phyloP scores from a whole-genome alignment of 306 rosid genomes.

The Rosa chinensis region DNA sequence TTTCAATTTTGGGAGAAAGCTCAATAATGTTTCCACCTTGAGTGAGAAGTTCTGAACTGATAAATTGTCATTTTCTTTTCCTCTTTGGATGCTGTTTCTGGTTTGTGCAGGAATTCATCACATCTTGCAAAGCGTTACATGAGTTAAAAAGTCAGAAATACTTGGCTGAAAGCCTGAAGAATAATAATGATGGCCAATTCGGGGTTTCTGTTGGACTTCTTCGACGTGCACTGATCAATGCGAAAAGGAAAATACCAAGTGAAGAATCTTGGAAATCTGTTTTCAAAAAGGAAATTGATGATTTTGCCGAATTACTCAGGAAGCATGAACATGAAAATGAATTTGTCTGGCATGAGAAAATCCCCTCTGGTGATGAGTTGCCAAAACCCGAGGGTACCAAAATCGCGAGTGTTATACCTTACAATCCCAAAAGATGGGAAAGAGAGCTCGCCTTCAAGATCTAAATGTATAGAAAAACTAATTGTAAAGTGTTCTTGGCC shows the following conservation, averaged over 20 bases:
- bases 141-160: conserved; percentile 54
- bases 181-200: conserved; percentile 31
- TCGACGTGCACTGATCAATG: conserved; percentile 38
- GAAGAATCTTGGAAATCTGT: conserved; percentile 53
- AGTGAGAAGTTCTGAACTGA: neutral
- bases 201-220: conserved; percentile 71
- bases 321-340: conserved; percentile 65
- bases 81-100: conserved; percentile 14
- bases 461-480: conserved; percentile 14
- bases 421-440: conserved; percentile 65
- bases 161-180: conserved; percentile 54
- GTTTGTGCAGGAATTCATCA: conserved; percentile 58
- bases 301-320: conserved; percentile 54
- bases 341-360: conserved; percentile 63
- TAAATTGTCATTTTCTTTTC: neutral
- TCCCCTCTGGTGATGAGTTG: conserved; percentile 43
- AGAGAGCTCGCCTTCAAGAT: conserved; percentile 51
- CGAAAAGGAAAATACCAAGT: conserved; percentile 39
- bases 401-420: conserved; percentile 54
- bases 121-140: conserved; percentile 53
- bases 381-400: conserved; percentile 50
- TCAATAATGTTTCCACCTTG: neutral
- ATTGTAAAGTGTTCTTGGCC: neutral
- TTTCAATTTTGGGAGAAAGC: conserved; percentile 8
- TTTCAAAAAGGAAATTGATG: conserved; percentile 43